Percentiles rank a stretch among this genome's conserved stretches.
These are phyloP conservation scores for Phyllosticta citribraziliensis DNA, from an alignment of 2,329 filamentous ascomycete species.

Conservation along the genomic window DNA sequence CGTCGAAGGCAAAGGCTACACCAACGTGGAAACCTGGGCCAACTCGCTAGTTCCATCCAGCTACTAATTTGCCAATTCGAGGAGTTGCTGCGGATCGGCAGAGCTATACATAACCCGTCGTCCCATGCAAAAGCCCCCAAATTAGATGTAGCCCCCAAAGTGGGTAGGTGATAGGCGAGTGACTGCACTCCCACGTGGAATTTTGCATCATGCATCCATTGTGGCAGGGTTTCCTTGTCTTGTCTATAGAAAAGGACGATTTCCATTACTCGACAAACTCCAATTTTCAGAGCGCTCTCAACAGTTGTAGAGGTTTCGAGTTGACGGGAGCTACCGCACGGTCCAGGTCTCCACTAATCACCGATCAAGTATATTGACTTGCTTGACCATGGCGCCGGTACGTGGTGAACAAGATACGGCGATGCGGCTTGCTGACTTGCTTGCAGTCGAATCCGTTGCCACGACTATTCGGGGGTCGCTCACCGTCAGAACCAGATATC, in stretches of 20 bases:
- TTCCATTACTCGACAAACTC: neutral
- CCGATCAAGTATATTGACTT: neutral
- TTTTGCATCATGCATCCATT: neutral
- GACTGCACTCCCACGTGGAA: neutral
- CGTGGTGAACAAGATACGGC: neutral
- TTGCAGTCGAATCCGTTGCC: neutral
- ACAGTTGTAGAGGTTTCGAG: neutral
- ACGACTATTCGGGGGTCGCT: neutral
- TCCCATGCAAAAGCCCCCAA: neutral
- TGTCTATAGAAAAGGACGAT: neutral
- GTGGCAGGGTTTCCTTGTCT: neutral
- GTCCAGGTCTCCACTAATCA: neutral
- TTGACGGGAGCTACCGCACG: neutral
- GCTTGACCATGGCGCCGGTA: neutral
- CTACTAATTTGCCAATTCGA: slow-evolving; percentile 11
- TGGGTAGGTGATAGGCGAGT: neutral
- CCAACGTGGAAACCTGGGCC: slow-evolving; percentile 42
- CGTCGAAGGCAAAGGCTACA: slow-evolving; percentile 34
- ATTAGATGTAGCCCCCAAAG: neutral
- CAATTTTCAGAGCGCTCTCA: neutral
- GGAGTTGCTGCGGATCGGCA: neutral
- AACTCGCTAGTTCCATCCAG: slow-evolving; percentile 35
- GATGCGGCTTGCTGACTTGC: neutral
- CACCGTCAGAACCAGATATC: neutral
- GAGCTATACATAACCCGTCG: neutral